Percentiles rank a stretch among this genome's conserved stretches.
Evolutionary conservation across 768 basidiomycete genomes (phyloP).

Genomic region (Hygrocybe punicea): DNA sequence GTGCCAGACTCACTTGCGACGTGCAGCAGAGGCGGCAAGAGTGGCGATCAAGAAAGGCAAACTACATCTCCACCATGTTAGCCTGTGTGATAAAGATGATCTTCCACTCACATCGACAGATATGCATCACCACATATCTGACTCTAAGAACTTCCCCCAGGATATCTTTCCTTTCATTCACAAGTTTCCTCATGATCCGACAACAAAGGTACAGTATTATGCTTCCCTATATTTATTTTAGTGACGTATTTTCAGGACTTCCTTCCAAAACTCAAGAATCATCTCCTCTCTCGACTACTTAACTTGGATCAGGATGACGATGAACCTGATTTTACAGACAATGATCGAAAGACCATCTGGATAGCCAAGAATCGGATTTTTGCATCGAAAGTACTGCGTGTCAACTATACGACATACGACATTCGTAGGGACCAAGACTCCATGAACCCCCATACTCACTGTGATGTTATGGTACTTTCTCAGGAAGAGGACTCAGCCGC

Average conservation of each 20-base stretch:
- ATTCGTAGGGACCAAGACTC: slow-evolving; percentile 38
- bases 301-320: slow-evolving; percentile 8
- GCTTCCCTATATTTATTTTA: too few species aligned
- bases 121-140: slow-evolving; percentile 19
- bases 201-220: slow-evolving; percentile 13
- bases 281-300: slow-evolving; percentile 27
- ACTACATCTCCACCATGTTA: slow-evolving; percentile 1
- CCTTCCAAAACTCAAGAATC: slow-evolving; percentile 24
- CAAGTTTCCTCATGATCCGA: slow-evolving; percentile 15
- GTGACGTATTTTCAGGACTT: slow-evolving; percentile 22
- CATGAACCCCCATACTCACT: slow-evolving; percentile 26
- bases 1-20: slow-evolving; percentile 4
- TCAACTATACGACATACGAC: slow-evolving; percentile 23
- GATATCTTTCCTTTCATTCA: slow-evolving; percentile 11
- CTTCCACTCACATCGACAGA: slow-evolving; percentile 3
- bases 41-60: slow-evolving; percentile 24
- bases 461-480: slow-evolving; percentile 3
- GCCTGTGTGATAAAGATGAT: background rate
- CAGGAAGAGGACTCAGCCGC: slow-evolving; percentile 10
- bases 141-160: slow-evolving; percentile 1
- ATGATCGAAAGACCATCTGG: slow-evolving; percentile 11
- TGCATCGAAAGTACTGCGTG: slow-evolving; percentile 28
- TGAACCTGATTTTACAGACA: slow-evolving; percentile 9
- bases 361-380: slow-evolving; percentile 27
- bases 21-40: background rate